Conservation (phyloP, 176 grass and related monocot species). For the Phoenix roebelenii region DNA sequence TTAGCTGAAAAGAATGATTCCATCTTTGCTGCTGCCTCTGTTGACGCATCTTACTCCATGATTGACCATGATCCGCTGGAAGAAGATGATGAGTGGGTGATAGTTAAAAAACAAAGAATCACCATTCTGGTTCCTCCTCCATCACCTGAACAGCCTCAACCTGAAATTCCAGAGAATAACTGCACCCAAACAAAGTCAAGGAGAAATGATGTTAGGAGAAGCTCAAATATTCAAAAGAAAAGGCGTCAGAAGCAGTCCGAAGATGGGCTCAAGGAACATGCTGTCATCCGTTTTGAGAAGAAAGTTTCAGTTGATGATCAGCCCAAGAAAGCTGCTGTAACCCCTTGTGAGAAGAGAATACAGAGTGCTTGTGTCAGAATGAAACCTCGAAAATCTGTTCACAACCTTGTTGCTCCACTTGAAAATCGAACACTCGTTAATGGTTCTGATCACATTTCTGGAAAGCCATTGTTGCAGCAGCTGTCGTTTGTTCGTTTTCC, state of each 20-base stretch:
- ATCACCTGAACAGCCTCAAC: conserved; percentile 23
- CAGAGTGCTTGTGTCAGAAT: background rate
- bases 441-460: background rate
- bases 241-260: conserved; percentile 21
- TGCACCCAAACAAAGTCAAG: conserved; percentile 14
- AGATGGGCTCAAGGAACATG: background rate
- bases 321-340: background rate
- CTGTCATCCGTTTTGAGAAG: background rate
- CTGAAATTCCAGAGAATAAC: conserved; percentile 2
- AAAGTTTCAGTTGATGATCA: background rate
- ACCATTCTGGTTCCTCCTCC: conserved; percentile 34
- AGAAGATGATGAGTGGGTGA: conserved; percentile 36
- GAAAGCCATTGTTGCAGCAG: conserved; percentile 9
- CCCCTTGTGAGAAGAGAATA: background rate
- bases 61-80: conserved; percentile 1
- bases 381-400: background rate
- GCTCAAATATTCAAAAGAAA: conserved; percentile 18
- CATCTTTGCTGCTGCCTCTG: background rate
- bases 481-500: background rate
- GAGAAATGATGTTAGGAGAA: conserved; percentile 7
- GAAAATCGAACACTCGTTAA: background rate
- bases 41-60: conserved; percentile 14
- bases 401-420: conserved; percentile 2
- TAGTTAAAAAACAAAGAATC: conserved; percentile 45
- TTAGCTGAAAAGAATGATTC: too few species aligned